A percentile compares a stretch with the other conserved stretches of the same genome.
These are phyloP conservation scores for Neophaeococcomyces mojaviensis DNA, from an alignment of 2,329 filamentous ascomycete genomes.

Conservation along the genomic window DNA sequence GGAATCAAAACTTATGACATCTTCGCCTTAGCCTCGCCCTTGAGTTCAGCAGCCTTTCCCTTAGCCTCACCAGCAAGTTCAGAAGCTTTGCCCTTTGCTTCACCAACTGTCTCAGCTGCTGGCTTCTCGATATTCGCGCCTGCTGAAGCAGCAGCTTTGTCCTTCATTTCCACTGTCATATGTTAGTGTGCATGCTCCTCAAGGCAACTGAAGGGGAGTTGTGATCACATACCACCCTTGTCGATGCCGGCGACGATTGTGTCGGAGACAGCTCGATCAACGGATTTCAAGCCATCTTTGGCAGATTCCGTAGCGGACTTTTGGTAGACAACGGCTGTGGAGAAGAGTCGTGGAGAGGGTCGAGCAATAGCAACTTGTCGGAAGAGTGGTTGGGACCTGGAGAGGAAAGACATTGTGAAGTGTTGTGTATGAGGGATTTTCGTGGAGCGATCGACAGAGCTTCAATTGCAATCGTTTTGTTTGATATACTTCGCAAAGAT, in stretches of 20 bases:
- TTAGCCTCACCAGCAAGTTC: constrained; percentile 26
- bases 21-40: constrained; percentile 26
- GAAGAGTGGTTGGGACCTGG: constrained; percentile 25
- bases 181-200: constrained; percentile 1
- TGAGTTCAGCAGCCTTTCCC: constrained; percentile 29
- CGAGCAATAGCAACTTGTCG: constrained; percentile 19
- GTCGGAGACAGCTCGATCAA: constrained; percentile 49
- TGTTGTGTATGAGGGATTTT: not conserved
- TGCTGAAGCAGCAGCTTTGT: constrained; percentile 36
- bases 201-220: not conserved
- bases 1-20: constrained; percentile 17
- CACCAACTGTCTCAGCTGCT: constrained; percentile 34
- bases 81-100: constrained; percentile 29
- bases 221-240: constrained; percentile 48
- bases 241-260: constrained; percentile 55
- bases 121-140: constrained; percentile 40
- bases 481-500: too few relatives aligned
- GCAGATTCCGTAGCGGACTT: constrained; percentile 48
- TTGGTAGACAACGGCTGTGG: constrained; percentile 41
- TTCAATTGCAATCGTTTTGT: too few relatives aligned
- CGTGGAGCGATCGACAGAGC: not conserved
- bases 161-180: constrained; percentile 42
- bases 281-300: constrained; percentile 52
- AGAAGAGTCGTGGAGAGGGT: constrained; percentile 35
- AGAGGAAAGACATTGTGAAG: constrained; percentile 31